Conservation (phyloP, 2,329 filamentous ascomycete species). For the Cryphonectria parasitica region DNA sequence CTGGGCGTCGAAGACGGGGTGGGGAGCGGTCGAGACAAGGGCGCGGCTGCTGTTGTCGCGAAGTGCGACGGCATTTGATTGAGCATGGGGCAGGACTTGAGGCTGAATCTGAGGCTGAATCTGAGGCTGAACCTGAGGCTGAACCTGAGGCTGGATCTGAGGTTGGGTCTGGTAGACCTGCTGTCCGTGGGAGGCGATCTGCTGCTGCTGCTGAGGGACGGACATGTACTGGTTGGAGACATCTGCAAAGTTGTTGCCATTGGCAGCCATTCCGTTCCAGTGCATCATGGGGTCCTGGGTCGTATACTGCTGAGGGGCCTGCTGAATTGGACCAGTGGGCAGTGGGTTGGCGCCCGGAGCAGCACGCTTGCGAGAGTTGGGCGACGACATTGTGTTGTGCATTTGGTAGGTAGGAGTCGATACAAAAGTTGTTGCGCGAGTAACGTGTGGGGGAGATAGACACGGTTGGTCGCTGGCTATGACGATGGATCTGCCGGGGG, state of each 20-base stretch:
- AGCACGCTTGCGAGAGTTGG: conserved; percentile 69
- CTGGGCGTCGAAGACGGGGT: conserved; percentile 35
- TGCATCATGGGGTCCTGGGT: conserved; percentile 52
- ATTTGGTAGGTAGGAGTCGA: conserved; percentile 21
- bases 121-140: conserved; percentile 34
- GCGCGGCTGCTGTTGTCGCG: conserved; percentile 57
- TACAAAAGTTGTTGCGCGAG: neutral
- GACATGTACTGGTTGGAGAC: conserved; percentile 45
- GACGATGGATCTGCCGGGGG: neutral
- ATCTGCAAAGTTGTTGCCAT: conserved; percentile 45
- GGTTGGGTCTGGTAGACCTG: conserved; percentile 37
- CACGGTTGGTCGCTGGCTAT: neutral
- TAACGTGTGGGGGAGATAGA: neutral
- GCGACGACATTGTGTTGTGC: conserved; percentile 47
- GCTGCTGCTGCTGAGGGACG: conserved; percentile 40
- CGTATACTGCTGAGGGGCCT: conserved; percentile 54
- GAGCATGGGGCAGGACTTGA: conserved; percentile 36
- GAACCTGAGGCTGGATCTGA: conserved; percentile 24
- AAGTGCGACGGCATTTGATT: conserved; percentile 57
- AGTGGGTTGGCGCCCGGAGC: conserved; percentile 66
- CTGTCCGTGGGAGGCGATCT: conserved; percentile 31
- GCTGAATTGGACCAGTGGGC: conserved; percentile 60
- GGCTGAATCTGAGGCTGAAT: conserved; percentile 6
- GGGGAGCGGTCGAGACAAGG: conserved; percentile 49
- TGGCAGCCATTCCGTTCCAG: conserved; percentile 46